Base-by-base conservation (phyloP, 2,329 filamentous ascomycete genomes). In the Teratosphaeria zuluensis region DNA sequence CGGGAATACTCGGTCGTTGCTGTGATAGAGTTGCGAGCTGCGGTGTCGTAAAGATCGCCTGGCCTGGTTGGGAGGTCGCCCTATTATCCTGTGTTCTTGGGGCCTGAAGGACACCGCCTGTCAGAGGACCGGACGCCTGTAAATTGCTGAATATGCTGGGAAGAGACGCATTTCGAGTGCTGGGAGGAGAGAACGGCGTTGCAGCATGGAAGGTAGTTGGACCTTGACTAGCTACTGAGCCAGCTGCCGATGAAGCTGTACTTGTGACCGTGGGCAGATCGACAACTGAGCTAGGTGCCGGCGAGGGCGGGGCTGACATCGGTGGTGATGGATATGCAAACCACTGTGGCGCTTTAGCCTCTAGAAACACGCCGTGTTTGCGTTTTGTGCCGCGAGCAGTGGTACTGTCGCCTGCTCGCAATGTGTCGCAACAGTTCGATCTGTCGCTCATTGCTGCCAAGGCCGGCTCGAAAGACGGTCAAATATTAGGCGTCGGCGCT, bases 221-320 rank as follows among this genome's bases (percentile, higher is more conserved):
- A 52, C 8, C 32, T 19, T 16, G 4, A 31, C 28, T n/a, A 31
- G 52, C 28, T 4, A 31, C 19, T n/a, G 42, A 2, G 19, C 19
- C 42, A 48, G 42, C 42, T n/a, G 42, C 1, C 9, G 4, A 24
- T 55, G 9, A 19, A 52, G 21, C 38, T 30, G 16, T 52, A 28
- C 30, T 57, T 53, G 56, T 38, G 42, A 48, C n/a, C 16, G 19
- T n/a, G 4, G 51, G 42, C 38, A 56, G 24, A 24, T 60, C 51
- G 28, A 35, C 28, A 35, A 56, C 24, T 48, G 60, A 30, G 35
- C 57, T 57, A 57, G 59, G 59, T 52, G 59, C 61, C 63, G 77
- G 75, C 61, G 77, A 78, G 59, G 75, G 75, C 65, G 76, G 73
- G 71, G 75, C 76, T 72, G 77, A 79, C 77, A 80, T 80, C 70